Evolutionary conservation across 2,329 filamentous ascomycete genomes (phyloP).

Genomic region (Cytospora leucostoma): DNA sequence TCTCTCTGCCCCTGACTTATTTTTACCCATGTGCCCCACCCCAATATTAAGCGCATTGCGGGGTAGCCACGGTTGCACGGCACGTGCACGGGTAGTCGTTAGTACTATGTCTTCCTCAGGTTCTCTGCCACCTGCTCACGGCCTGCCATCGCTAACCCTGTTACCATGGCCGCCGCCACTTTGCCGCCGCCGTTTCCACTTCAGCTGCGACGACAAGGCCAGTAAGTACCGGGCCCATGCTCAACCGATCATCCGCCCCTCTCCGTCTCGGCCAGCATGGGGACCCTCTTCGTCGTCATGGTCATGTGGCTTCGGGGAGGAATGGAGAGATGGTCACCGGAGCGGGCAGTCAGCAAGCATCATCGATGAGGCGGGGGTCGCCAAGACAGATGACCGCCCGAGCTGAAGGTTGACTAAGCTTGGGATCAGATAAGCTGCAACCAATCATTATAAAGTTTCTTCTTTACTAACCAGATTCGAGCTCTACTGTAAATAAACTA

Average conservation of each 20-base stretch:
- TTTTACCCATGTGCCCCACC: slow-evolving; percentile 2
- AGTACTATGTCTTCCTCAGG: too few relatives aligned
- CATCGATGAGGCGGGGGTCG: neutral
- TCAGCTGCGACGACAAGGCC: slow-evolving; percentile 14
- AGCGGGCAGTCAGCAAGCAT: neutral
- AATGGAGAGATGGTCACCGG: neutral
- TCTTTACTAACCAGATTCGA: too few relatives aligned
- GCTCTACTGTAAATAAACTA: too few relatives aligned
- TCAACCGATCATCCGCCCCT: slow-evolving; percentile 13
- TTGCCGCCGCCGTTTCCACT: neutral
- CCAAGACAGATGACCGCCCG: too few relatives aligned
- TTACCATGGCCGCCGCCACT: neutral
- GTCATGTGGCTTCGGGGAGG: slow-evolving; percentile 5
- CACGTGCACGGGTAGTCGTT: neutral
- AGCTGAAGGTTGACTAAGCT: too few relatives aligned
- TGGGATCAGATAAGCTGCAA: too few relatives aligned
- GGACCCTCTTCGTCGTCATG: neutral
- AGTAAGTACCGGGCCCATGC: neutral
- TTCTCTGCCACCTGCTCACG: too few relatives aligned
- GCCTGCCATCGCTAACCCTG: slow-evolving; percentile 12
- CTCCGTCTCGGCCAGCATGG: neutral
- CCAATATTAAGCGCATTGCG: slow-evolving; percentile 17
- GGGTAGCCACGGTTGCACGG: slow-evolving; percentile 10
- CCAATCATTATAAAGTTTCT: too few relatives aligned
- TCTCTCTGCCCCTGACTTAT: slow-evolving; percentile 16